Evolutionary conservation across 2,329 filamentous ascomycete species (phyloP).

Genomic region (Talaromyces sp.): DNA sequence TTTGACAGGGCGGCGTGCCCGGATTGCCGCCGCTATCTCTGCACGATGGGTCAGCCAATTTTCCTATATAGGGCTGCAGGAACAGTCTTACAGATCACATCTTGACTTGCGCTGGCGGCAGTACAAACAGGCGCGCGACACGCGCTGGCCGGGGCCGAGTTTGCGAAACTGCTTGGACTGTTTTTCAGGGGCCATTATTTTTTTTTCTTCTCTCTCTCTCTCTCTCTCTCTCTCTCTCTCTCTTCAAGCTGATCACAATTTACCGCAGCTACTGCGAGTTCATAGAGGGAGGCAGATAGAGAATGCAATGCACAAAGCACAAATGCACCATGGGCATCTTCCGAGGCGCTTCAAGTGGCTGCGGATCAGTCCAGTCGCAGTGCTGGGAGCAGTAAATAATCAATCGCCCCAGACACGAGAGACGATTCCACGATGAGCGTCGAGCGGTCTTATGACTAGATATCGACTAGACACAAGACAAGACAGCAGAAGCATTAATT

Average conservation of each 20-base stretch:
- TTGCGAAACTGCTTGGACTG: conserved; percentile 17
- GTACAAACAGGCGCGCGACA: conserved; percentile 45
- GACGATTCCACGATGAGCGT: no score
- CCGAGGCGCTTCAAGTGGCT: neutral
- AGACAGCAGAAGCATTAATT: no score
- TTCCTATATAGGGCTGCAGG: neutral
- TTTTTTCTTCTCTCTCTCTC: no score
- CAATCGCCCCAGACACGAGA: no score
- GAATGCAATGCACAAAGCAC: neutral
- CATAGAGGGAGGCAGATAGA: neutral
- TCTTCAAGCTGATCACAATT: no score
- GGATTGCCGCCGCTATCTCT: conserved; percentile 45
- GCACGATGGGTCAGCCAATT: conserved; percentile 9
- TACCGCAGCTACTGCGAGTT: neutral
- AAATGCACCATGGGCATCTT: neutral
- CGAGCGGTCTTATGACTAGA: no score
- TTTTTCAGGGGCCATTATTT: conserved; percentile 9
- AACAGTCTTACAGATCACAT: conserved; percentile 42
- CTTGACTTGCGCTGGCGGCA: conserved; percentile 48
- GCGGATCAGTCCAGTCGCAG: no score
- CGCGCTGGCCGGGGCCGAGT: conserved; percentile 33
- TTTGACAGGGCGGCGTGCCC: conserved; percentile 50
- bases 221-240: no score
- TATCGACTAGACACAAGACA: no score
- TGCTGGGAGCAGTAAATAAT: no score